Base-by-base conservation (phyloP, 306 rosid species). In the Vigna trinervia region DNA sequence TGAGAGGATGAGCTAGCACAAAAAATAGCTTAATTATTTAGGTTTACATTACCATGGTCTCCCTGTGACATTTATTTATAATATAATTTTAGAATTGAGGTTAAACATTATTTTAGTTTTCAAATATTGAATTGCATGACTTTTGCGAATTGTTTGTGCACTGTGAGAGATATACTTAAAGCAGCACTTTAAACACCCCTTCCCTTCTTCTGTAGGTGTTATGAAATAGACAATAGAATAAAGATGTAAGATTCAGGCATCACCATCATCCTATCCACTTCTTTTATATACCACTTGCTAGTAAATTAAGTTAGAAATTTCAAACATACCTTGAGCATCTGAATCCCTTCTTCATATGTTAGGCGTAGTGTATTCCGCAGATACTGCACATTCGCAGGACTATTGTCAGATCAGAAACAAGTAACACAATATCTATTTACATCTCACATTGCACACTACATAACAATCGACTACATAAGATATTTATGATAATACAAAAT, bases 301-400 rank as follows among this genome's bases (percentile, higher is more conserved):
- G 5, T 12, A 68, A 60, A 36, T 41, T 64, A 26, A 38, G 51
- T 54, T 4, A 43, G 65, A 61, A 77, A 50, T 0, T 32, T 57
- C 43, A 75, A 79, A 39, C 78, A 71, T 82, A 90, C 99, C 96
- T 90, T 89, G 65, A 95, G 93, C 97, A 95, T 92, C 78, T 92
- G 89, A 86, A 95, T 32, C 66, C 99, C 99, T 86, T 95, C 99
- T 50, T 91, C 97, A 80, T 89, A 95, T 13, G 94, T 90, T 68
- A 95, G 93, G 26, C 94, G 86, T 14, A 92, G 73, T 56, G 99
- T 95, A 14, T 86, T 77, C 69, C 90, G 91, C 76, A 92, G 71
- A 84, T 95, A 95, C 99, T 95, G 90, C 90, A 90, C 54, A 79
- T 57, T 56, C 12, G 67, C 8, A 61, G 47, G 58, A 5, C 34